Conservation (phyloP, 495 filamentous ascomycete genomes). For the Trichoderma asperelloides region DNA sequence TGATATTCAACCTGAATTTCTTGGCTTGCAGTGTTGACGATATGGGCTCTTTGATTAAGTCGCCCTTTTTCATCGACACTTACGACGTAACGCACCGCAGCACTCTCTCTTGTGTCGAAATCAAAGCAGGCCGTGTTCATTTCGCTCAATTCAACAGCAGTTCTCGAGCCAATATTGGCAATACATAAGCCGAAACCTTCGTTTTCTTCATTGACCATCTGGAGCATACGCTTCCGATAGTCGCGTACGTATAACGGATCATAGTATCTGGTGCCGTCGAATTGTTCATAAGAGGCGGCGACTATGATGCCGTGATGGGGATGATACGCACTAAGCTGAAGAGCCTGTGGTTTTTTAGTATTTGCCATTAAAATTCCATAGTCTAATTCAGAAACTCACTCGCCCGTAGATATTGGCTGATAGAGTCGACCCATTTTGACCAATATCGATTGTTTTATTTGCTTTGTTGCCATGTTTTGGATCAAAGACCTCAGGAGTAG, state of each 20-base stretch:
- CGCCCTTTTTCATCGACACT: background rate
- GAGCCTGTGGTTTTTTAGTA: slow-evolving; percentile 8
- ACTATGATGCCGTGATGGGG: slow-evolving; percentile 15
- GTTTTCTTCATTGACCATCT: slow-evolving; percentile 9
- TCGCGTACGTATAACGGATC: slow-evolving; percentile 13
- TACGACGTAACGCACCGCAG: background rate
- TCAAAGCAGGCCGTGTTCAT: background rate
- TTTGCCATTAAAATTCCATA: too few species aligned
- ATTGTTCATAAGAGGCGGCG: slow-evolving; percentile 13
- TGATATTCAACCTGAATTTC: background rate
- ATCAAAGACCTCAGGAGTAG: background rate
- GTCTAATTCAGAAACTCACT: background rate
- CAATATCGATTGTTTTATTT: slow-evolving; percentile 15
- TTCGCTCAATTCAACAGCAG: too few species aligned
- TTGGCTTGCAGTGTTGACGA: background rate
- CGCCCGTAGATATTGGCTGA: background rate
- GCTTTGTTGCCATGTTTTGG: background rate
- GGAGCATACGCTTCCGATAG: slow-evolving; percentile 13
- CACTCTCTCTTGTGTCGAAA: background rate
- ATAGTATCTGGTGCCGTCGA: slow-evolving; percentile 12
- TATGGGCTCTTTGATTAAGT: slow-evolving; percentile 1
- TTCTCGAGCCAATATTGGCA: too few species aligned
- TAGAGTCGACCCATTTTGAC: slow-evolving; percentile 6
- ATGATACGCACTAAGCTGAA: slow-evolving; percentile 14
- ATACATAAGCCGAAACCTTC: slow-evolving; percentile 11